Conservation (phyloP, 1,284 basidiomycete species). For the Malassezia sympodialis region DNA sequence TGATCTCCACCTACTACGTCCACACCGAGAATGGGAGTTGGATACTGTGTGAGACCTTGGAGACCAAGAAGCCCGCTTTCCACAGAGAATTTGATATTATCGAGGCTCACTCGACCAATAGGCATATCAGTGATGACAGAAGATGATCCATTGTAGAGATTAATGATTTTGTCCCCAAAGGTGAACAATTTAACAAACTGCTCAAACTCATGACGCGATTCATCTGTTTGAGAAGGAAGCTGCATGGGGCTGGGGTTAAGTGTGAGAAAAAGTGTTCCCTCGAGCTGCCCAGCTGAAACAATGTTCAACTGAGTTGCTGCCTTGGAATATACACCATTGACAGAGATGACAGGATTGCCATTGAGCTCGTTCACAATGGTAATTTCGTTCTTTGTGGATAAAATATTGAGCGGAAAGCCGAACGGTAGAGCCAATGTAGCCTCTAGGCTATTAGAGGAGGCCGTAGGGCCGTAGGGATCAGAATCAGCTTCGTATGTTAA, state of each 20-base stretch:
- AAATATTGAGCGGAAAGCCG: slow-evolving; percentile 62
- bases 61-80: slow-evolving; percentile 60
- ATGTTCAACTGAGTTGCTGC: slow-evolving; percentile 24
- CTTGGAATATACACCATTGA: slow-evolving; percentile 22
- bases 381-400: slow-evolving; percentile 57
- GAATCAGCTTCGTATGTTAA: slow-evolving; percentile 56
- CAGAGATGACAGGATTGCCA: slow-evolving; percentile 54
- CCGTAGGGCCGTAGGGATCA: slow-evolving; percentile 56
- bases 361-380: slow-evolving; percentile 57
- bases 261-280: slow-evolving; percentile 60
- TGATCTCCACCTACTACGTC: slow-evolving; percentile 62
- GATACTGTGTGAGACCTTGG: slow-evolving; percentile 57
- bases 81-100: slow-evolving; percentile 66
- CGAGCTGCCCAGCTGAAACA: slow-evolving; percentile 54
- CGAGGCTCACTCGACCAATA: slow-evolving; percentile 60
- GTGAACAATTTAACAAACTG: slow-evolving; percentile 47
- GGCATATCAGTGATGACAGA: slow-evolving; percentile 60
- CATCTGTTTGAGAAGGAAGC: slow-evolving; percentile 54
- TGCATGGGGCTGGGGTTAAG: slow-evolving; percentile 57
- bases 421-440: slow-evolving; percentile 63
- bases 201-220: slow-evolving; percentile 40
- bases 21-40: slow-evolving; percentile 56
- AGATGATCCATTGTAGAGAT: slow-evolving; percentile 60
- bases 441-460: slow-evolving; percentile 57
- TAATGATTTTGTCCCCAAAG: slow-evolving; percentile 53